Evolutionary conservation across 192 early-diverging fungal genomes (phyloP).

Genomic region (Dimargaris verticillata): DNA sequence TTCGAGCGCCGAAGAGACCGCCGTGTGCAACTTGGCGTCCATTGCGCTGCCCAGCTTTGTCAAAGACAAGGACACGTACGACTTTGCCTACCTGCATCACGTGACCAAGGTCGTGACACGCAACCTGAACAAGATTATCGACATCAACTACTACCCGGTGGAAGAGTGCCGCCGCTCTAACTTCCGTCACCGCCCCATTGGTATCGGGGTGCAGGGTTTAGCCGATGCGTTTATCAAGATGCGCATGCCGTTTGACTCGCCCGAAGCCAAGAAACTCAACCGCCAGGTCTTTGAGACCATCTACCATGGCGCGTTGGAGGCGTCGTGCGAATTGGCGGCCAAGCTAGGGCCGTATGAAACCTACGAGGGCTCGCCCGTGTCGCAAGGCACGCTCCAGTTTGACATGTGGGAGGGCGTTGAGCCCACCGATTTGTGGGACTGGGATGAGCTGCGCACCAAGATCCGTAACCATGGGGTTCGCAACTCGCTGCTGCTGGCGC

Average conservation of each 20-base stretch:
- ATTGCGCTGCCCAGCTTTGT: slow-evolving; percentile 85
- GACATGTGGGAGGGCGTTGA: slow-evolving; percentile 63
- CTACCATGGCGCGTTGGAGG: slow-evolving; percentile 84
- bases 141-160: slow-evolving; percentile 93
- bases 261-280: slow-evolving; percentile 69
- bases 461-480: slow-evolving; percentile 73
- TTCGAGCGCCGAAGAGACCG: slow-evolving; percentile 86
- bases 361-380: slow-evolving; percentile 76
- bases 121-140: slow-evolving; percentile 96
- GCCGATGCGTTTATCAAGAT: slow-evolving; percentile 93
- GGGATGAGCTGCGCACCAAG: slow-evolving; percentile 58
- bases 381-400: slow-evolving; percentile 78
- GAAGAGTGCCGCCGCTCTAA: slow-evolving; percentile 73
- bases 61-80: slow-evolving; percentile 34
- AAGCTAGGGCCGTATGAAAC: slow-evolving; percentile 66
- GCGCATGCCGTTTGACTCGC: slow-evolving; percentile 86
- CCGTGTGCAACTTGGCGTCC: slow-evolving; percentile 93
- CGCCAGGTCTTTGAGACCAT: slow-evolving; percentile 87
- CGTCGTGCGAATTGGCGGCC: slow-evolving; percentile 79
- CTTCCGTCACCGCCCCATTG: slow-evolving; percentile 91
- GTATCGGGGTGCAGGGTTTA: slow-evolving; percentile 94
- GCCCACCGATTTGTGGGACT: slow-evolving; percentile 78
- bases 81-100: slow-evolving; percentile 71
- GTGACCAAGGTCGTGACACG: slow-evolving; percentile 75
- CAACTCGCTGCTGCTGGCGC: slow-evolving; percentile 87